These are phyloP conservation scores for Eucalyptus fibrosa DNA, from an alignment of 345 rosid genomes.

Conservation along the genomic window DNA sequence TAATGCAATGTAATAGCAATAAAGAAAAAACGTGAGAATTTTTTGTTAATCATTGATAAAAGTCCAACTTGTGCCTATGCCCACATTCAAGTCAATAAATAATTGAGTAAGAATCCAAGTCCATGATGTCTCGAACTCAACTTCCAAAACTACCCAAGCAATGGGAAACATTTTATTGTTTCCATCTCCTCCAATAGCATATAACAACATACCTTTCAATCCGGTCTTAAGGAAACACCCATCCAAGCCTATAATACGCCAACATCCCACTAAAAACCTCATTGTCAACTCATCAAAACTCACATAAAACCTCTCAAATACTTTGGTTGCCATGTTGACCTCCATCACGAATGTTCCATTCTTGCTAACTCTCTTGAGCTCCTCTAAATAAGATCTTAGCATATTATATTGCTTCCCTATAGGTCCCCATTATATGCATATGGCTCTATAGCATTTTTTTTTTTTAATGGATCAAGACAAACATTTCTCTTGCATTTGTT, in stretches of 20 bases:
- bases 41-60: background rate
- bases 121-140: background rate
- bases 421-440: background rate
- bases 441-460: too few species aligned
- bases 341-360: background rate
- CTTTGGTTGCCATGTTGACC: background rate
- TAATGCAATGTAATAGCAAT: background rate
- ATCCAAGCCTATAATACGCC: background rate
- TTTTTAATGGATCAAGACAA: background rate
- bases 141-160: background rate
- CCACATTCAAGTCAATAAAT: background rate
- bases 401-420: background rate
- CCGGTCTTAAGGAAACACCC: background rate
- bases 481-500: background rate
- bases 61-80: background rate
- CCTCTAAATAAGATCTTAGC: background rate
- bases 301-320: background rate
- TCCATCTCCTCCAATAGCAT: background rate
- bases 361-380: background rate
- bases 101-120: background rate
- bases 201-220: background rate
- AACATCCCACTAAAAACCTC: accelerated
- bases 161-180: background rate
- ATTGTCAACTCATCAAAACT: background rate
- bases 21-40: background rate